Percentiles rank a stretch among this genome's conserved stretches.
phyloP scores from a whole-genome alignment of 139 green algal species.

The Chlorella ohadii region DNA sequence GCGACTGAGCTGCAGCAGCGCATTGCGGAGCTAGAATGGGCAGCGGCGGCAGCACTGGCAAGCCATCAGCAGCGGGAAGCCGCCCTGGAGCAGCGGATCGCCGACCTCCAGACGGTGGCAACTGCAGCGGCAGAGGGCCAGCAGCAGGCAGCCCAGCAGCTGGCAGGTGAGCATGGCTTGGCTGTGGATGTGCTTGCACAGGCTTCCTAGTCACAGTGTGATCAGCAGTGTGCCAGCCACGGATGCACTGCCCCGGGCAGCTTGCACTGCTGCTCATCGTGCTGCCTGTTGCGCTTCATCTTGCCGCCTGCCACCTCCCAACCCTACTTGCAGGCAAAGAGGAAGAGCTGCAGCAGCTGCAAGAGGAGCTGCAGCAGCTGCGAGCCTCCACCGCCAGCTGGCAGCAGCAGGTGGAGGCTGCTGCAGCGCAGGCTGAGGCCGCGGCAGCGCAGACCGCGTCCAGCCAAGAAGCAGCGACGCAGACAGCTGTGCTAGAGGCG shows the following conservation, averaged over 20 bases:
- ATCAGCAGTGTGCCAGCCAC: no score
- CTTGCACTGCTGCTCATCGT: no score
- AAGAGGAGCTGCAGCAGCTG: not conserved
- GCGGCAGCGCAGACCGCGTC: no score
- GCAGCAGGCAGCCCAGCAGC: not conserved
- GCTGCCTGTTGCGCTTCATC: no score
- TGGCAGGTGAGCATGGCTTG: not conserved
- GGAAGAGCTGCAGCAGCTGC: not conserved
- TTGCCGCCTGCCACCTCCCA: no score
- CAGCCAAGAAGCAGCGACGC: no score
- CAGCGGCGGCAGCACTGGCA: no score
- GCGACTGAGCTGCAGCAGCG: not conserved
- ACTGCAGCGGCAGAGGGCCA: not conserved
- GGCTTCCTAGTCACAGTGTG: no score
- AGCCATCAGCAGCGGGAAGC: not conserved
- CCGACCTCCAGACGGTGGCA: not conserved
- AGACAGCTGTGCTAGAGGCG: not conserved
- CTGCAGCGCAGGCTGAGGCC: not conserved
- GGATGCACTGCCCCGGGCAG: no score
- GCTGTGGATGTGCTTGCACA: no score
- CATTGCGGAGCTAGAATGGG: no score
- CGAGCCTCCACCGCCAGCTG: not conserved
- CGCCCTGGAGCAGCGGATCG: not conserved
- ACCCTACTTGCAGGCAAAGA: no score
- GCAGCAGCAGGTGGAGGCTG: not conserved